Percentiles rank a stretch among this genome's conserved stretches.
Evolutionary conservation across 352 stramenopile genomes (phyloP).

Genomic region (Pythium chondricola): DNA sequence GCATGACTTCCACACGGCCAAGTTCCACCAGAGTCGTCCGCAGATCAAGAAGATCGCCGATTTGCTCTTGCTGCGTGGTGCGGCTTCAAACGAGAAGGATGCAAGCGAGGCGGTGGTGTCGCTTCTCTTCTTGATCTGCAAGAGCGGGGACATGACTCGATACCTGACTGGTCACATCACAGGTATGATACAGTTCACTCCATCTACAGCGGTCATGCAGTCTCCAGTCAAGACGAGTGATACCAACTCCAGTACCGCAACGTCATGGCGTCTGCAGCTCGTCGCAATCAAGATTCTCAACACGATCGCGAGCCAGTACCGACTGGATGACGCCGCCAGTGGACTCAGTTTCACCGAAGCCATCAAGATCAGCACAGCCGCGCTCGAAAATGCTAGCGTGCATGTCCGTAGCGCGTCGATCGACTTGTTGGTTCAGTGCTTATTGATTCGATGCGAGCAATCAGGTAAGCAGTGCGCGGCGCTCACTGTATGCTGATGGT

Average conservation of each 20-base stretch:
- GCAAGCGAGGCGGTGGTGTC: constrained; percentile 65
- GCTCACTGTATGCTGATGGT: neutral
- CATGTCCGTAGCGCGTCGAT: constrained; percentile 67
- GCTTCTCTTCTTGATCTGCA: constrained; percentile 77
- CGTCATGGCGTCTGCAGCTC: constrained; percentile 61
- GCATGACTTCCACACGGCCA: constrained; percentile 48
- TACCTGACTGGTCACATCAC: constrained; percentile 54
- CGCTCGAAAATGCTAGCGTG: constrained; percentile 69
- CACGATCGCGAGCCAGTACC: constrained; percentile 72
- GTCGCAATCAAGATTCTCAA: constrained; percentile 77
- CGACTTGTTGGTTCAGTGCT: constrained; percentile 62
- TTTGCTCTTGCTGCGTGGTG: constrained; percentile 39
- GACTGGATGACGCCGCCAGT: constrained; percentile 49
- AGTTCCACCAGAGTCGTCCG: constrained; percentile 50
- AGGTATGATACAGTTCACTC: constrained; percentile 30
- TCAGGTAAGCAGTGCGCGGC: constrained; percentile 33
- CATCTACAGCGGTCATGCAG: constrained; percentile 1
- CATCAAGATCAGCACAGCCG: constrained; percentile 54
- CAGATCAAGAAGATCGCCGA: constrained; percentile 40
- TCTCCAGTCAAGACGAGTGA: constrained; percentile 21
- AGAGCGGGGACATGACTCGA: constrained; percentile 61
- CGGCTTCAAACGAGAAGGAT: constrained; percentile 73
- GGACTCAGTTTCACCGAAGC: constrained; percentile 50
- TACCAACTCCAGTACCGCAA: neutral
- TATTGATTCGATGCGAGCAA: constrained; percentile 69